phyloP scores from a whole-genome alignment of 495 filamentous ascomycete species.

The Bacidia gigantensis region DNA sequence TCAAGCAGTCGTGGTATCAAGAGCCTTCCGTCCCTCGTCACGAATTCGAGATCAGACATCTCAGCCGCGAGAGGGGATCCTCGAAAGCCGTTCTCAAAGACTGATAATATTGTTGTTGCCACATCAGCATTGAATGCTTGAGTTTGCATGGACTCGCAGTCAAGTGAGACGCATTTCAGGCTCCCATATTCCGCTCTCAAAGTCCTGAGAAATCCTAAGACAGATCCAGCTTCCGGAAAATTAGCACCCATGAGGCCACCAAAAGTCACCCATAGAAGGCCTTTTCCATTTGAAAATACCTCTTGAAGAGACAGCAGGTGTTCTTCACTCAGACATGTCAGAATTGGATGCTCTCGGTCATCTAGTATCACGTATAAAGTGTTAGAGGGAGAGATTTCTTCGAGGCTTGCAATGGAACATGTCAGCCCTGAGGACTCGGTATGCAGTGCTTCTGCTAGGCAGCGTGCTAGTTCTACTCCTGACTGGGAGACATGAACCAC shows the following conservation, averaged over 20 bases:
- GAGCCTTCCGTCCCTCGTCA: constrained; percentile 21
- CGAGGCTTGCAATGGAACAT: too few relatives aligned
- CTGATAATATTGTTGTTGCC: background rate
- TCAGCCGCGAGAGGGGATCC: background rate
- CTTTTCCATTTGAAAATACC: background rate
- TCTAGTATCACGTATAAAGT: too few relatives aligned
- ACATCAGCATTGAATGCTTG: background rate
- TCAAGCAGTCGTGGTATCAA: constrained; percentile 18
- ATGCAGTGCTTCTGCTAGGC: too few relatives aligned
- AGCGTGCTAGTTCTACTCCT: too few relatives aligned
- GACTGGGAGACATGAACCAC: too few relatives aligned
- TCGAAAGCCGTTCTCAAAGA: background rate
- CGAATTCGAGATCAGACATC: constrained; percentile 21
- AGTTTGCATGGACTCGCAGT: background rate
- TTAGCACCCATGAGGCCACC: constrained; percentile 13
- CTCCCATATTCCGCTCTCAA: constrained; percentile 19
- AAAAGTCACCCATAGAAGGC: constrained; percentile 18
- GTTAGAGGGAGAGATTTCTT: background rate
- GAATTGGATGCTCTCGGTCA: too few relatives aligned
- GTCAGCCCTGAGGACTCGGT: too few relatives aligned
- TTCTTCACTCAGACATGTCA: background rate
- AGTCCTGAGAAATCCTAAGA: constrained; percentile 16
- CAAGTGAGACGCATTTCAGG: background rate
- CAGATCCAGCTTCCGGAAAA: constrained; percentile 4
- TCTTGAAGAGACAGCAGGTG: background rate